phyloP scores from a whole-genome alignment of 2,329 filamentous ascomycete genomes.

The Harringtonia lauricola region DNA sequence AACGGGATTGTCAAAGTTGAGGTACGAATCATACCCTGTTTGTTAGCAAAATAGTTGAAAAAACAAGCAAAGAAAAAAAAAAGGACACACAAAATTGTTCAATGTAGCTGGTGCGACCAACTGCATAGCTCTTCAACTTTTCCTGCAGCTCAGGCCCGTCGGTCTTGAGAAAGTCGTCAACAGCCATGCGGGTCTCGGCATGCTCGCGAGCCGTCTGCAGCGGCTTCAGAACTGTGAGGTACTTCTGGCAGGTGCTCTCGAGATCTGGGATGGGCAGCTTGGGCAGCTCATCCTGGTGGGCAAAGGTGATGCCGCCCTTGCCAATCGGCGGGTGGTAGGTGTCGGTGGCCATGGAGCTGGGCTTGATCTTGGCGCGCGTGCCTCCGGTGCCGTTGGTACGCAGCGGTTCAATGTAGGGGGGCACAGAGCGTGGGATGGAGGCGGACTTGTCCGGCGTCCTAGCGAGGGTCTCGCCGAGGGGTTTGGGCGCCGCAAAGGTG shows the following conservation, averaged over 20 bases:
- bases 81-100: conserved; percentile 84
- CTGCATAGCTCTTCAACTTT: conserved; percentile 80
- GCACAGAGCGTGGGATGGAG: conserved; percentile 28
- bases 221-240: conserved; percentile 68
- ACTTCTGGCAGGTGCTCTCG: conserved; percentile 65
- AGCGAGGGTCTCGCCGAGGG: conserved; percentile 60
- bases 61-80: background rate
- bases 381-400: conserved; percentile 15
- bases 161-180: conserved; percentile 68
- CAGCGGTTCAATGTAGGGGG: conserved; percentile 21
- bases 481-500: conserved; percentile 57
- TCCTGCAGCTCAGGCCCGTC: conserved; percentile 83
- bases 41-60: background rate
- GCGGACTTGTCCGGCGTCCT: conserved; percentile 10
- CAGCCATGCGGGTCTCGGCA: conserved; percentile 67
- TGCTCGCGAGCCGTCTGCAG: conserved; percentile 75
- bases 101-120: conserved; percentile 88
- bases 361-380: conserved; percentile 10
- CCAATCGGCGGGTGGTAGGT: conserved; percentile 38
- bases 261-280: conserved; percentile 91
- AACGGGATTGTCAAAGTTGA: conserved; percentile 96
- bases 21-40: conserved; percentile 92
- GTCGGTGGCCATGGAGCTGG: conserved; percentile 13
- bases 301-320: conserved; percentile 73
- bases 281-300: conserved; percentile 75